Evolutionary conservation across 2,329 filamentous ascomycete genomes (phyloP), one percentile per base, ranked within the genome.

Genomic region (Epichloe sibirici): DNA sequence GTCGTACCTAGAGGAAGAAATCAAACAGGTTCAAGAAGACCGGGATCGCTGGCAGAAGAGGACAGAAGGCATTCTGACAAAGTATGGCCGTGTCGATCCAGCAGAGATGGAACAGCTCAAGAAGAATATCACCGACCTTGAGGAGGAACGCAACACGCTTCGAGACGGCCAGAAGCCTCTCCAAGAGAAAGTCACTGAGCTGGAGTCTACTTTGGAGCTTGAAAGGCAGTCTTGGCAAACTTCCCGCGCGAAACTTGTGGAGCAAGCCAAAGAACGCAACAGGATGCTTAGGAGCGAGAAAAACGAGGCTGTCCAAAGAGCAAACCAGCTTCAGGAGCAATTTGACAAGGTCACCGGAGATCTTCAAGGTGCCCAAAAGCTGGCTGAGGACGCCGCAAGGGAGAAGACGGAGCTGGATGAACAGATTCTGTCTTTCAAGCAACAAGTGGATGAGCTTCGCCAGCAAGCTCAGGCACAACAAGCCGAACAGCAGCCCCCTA

Each of bases 1-100:
- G 57, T 81, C 85, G 55, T 87, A 85, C 58, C 86, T 90, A 61
- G 85, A 94, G 58, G 89, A 89, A 12, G 91, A 97, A 65, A 81
- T 96, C 63, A 88, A 87, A 62, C 79, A 96, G 57, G 77, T 97
- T 9, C 86, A 94, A 58, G 86, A 93, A 61, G 91, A 97, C 64
- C 85, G 93, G 15, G 91, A 97, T 65, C 82, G 88, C 53, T 96
- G 91, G 88, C 90, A 95, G 69, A 91, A 96, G 74, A 85, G 93
- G 25, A 94, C 90, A 1, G 90, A 97, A 65, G 88, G 94, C 60
- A 96, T 98, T 56, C 79, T 98, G 49, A 90, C 89, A 58, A 96
- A 95, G 66, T 96, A 97, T 64, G 90, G 95, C 59, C 88, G 91
- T 52, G 88, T 94, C 50, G 93, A 98, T 64, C 91, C 93, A 44